Evolutionary conservation across 1,284 basidiomycete genomes (phyloP).

Genomic region (Trametes polyzona): DNA sequence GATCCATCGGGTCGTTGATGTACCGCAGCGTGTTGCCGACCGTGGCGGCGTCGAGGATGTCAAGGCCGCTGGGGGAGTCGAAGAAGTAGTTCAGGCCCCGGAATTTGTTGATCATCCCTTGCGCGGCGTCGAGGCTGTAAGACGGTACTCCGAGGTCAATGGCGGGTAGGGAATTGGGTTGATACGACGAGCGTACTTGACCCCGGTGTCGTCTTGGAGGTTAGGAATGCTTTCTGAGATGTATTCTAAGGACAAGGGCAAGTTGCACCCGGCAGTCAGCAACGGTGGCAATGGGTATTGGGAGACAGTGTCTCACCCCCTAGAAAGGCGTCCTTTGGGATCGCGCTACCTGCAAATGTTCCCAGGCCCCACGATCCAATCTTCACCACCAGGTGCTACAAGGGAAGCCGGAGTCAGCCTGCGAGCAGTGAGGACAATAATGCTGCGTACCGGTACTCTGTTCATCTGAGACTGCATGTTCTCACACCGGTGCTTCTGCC

Average conservation of each 20-base stretch:
- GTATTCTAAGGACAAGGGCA: conserved; percentile 42
- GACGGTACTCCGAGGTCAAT: no score
- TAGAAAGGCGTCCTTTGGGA: conserved; percentile 38
- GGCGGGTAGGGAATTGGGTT: no score
- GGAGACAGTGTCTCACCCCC: conserved; percentile 40
- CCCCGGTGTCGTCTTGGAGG: background rate
- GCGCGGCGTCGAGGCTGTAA: conserved; percentile 1
- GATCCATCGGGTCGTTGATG: conserved; percentile 53
- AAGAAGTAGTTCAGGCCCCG: conserved; percentile 61
- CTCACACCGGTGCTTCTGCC: background rate
- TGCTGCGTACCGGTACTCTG: background rate
- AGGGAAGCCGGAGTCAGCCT: no score
- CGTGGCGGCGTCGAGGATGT: conserved; percentile 53
- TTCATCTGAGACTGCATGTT: conserved; percentile 16
- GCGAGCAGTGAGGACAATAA: background rate
- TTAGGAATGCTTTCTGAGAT: conserved; percentile 42
- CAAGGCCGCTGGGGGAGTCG: conserved; percentile 40
- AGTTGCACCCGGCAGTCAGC: background rate
- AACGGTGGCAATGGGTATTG: background rate
- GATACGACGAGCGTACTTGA: no score
- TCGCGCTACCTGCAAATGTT: conserved; percentile 42
- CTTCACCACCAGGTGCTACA: conserved; percentile 41
- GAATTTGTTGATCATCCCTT: conserved; percentile 41
- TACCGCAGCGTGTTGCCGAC: conserved; percentile 62
- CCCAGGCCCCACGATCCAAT: conserved; percentile 46